Evolutionary conservation across 2,329 filamentous ascomycete genomes (phyloP).

Genomic region (Fusarium humuli): DNA sequence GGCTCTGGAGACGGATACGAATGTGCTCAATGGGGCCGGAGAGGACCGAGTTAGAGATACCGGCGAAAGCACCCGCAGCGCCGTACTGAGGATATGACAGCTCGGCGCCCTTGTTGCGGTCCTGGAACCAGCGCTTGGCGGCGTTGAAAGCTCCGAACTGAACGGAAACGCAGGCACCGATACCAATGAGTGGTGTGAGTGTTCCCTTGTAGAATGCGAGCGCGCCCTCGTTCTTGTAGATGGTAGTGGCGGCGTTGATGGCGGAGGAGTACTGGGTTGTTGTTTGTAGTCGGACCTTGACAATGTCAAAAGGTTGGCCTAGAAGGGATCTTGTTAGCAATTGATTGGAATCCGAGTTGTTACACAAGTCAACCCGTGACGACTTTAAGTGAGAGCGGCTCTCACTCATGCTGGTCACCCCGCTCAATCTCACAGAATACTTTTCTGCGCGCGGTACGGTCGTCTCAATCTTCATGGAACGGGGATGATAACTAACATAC

Average conservation of each 20-base stretch:
- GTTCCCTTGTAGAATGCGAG: constrained; percentile 99
- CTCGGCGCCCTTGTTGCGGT: constrained; percentile 70
- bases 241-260: constrained; percentile 81
- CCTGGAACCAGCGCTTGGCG: constrained; percentile 87
- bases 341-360: not conserved
- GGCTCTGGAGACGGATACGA: constrained; percentile 93
- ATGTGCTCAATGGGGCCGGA: constrained; percentile 97
- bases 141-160: constrained; percentile 98
- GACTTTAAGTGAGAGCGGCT: constrained; percentile 20
- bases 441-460: not conserved
- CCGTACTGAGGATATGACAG: constrained; percentile 91
- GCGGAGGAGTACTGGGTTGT: constrained; percentile 84
- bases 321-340: constrained; percentile 21
- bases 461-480: not conserved
- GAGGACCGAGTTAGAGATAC: constrained; percentile 87
- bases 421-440: constrained; percentile 50
- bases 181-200: constrained; percentile 91
- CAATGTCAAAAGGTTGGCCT: constrained; percentile 86
- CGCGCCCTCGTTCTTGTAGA: constrained; percentile 88
- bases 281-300: constrained; percentile 97
- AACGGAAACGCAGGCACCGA: constrained; percentile 97
- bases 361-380: not conserved
- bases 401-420: not conserved
- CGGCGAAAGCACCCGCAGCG: constrained; percentile 89
- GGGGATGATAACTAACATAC: constrained; percentile 57